Evolutionary conservation across 257 asterid species (phyloP).

Genomic region (Jacaranda mimosifolia): DNA sequence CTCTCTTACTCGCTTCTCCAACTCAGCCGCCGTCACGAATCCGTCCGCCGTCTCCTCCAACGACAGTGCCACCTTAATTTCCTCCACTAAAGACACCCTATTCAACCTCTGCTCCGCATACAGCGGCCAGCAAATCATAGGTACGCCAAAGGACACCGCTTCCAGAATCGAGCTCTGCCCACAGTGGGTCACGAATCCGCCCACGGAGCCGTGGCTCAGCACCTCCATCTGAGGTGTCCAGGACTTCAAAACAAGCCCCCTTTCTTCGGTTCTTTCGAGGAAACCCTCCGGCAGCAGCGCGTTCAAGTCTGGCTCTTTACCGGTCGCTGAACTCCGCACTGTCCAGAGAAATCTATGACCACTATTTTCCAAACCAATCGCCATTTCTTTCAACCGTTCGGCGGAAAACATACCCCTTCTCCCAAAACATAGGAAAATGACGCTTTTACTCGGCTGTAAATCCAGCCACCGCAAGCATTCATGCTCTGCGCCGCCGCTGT

Average conservation of each 20-base stretch:
- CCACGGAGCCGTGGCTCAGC: conserved; percentile 37
- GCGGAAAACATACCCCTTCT: conserved; percentile 34
- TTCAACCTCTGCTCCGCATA: conserved; percentile 53
- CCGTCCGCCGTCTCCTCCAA: conserved; percentile 35
- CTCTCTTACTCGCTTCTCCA: conserved; percentile 47
- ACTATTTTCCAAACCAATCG: conserved; percentile 45
- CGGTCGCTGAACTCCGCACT: background rate
- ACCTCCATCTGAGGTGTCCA: conserved; percentile 43
- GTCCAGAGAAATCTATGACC: conserved; percentile 44
- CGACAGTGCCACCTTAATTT: conserved; percentile 43
- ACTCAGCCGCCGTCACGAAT: conserved; percentile 37
- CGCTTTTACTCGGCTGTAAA: conserved; percentile 43
- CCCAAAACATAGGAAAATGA: conserved; percentile 47
- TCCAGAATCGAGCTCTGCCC: conserved; percentile 46
- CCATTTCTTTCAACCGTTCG: conserved; percentile 40
- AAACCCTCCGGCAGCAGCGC: conserved; percentile 45
- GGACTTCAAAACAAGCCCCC: conserved; percentile 36
- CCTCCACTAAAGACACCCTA: conserved; percentile 41
- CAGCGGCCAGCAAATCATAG: conserved; percentile 49
- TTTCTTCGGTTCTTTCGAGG: conserved; percentile 35
- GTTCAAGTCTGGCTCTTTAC: conserved; percentile 21
- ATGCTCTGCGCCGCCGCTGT: background rate
- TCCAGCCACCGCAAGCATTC: conserved; percentile 43
- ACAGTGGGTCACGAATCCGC: conserved; percentile 52
- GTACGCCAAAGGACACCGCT: conserved; percentile 43